Percentiles rank a stretch among this genome's conserved stretches.
Evolutionary conservation across 2,329 filamentous ascomycete genomes (phyloP).

Genomic region (Neoscytalidium dimidiatum): DNA sequence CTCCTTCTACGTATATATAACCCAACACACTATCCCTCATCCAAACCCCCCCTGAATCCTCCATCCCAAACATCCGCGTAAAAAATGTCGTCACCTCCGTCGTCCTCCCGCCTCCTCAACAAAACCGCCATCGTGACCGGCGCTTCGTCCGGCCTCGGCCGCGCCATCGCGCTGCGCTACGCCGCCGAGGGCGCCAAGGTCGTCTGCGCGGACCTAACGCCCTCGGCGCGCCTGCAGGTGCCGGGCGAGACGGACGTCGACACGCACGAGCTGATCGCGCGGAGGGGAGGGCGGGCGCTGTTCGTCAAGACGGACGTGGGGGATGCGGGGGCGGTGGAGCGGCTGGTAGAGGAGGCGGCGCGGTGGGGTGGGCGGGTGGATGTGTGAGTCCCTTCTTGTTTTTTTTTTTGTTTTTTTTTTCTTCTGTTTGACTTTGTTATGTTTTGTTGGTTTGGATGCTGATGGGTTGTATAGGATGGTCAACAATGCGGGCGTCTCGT

Average conservation of each 20-base stretch:
- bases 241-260: not conserved
- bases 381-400: conserved; percentile 25
- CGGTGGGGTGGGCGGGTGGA: conserved; percentile 30
- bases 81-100: too few species aligned
- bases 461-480: conserved; percentile 16
- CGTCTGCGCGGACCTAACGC: conserved; percentile 25
- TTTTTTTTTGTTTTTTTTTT: not conserved
- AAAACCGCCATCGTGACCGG: conserved; percentile 36
- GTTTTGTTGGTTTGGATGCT: not conserved
- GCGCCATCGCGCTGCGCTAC: conserved; percentile 25
- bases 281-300: conserved; percentile 7
- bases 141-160: conserved; percentile 34
- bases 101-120: not conserved
- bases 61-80: too few species aligned
- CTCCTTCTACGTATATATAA: too few species aligned
- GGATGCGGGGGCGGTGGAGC: conserved; percentile 21
- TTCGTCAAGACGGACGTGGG: conserved; percentile 32
- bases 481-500: conserved; percentile 37
- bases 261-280: conserved; percentile 22
- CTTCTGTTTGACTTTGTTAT: not conserved
- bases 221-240: not conserved
- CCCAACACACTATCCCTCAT: too few species aligned
- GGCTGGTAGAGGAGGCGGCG: conserved; percentile 28
- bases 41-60: too few species aligned
- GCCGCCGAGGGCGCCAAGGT: conserved; percentile 24